Evolutionary conservation across 2,329 filamentous ascomycete species (phyloP), one percentile per base, ranked within the genome.

Genomic region (Cladophialophora chaetospira): DNA sequence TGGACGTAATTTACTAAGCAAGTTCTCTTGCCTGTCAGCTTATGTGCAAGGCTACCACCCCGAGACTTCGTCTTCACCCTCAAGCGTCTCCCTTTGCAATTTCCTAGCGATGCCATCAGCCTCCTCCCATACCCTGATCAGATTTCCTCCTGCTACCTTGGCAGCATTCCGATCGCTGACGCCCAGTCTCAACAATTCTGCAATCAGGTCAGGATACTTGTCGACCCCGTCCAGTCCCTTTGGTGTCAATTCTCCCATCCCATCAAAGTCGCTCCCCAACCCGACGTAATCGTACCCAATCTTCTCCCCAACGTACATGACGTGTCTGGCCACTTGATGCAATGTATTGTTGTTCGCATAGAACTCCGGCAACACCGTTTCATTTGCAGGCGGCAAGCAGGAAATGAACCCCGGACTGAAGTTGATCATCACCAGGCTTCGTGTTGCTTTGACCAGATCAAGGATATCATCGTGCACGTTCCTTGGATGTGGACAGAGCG

Each of bases 241-340:
- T 0, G 92, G 91, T 3, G 85, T 85, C 1, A 59, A 40, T 5
- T 63, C 64, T 3, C 52, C 57, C 53, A 78, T 77, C 1, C 85
- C 93, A 70, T 97, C 92, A 70, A 92, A 97, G 71, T 97, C 93
- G 50, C 88, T 91, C 0, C 93, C 93, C 15, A 97, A 73, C 0
- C 92, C 93, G 13, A 97, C 91, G 69, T 96, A 83, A 36, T 92
- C 88, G 66, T 88, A 97, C 2, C 93, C 93, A 58, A 96, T 90
- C 28, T 88, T 75, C 43, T 88, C 78, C 2, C 90, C 93, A 63
- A 97, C 92, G 69, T 97, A 81, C 62, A 84, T 79, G 59, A 97
- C 87, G 71, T 97, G 93, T 60, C 85, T 80, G 1, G 85, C 90
- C 1, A 96, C 89, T 58, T 92, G 89, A 19, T 79, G 79, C 31